phyloP scores from a whole-genome alignment of 2,329 filamentous ascomycete genomes.

The Fusarium xylarioides region DNA sequence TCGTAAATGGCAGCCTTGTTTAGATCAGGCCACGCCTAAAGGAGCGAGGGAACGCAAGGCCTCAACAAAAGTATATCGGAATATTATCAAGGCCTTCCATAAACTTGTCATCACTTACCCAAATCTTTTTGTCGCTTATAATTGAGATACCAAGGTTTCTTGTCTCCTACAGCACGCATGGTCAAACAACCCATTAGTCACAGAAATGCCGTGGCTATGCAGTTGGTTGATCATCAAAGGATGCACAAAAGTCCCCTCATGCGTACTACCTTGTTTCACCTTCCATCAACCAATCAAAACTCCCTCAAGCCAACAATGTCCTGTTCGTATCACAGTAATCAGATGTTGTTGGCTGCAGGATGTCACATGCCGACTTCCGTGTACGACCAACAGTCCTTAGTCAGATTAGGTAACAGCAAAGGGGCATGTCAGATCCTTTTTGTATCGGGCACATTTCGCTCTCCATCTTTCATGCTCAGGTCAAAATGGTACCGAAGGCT shows the following conservation, averaged over 20 bases:
- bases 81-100: no score
- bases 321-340: not conserved
- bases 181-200: not conserved
- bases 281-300: not conserved
- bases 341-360: not conserved
- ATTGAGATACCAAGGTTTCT: no score
- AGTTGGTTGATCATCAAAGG: not conserved
- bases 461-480: not conserved
- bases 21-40: not conserved
- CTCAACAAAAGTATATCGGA: no score
- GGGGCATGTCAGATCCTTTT: not conserved
- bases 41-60: no score
- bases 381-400: not conserved
- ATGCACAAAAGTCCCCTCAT: not conserved
- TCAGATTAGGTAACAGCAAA: not conserved
- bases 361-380: not conserved
- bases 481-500: not conserved
- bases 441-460: not conserved
- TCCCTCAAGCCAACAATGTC: no score
- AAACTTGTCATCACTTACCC: no score
- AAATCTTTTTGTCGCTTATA: no score
- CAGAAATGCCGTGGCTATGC: not conserved
- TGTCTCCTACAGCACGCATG: no score
- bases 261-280: not conserved
- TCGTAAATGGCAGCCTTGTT: not conserved